Evolutionary conservation across 176 grass and related monocot genomes (phyloP).

Genomic region (Cocos nucifera): DNA sequence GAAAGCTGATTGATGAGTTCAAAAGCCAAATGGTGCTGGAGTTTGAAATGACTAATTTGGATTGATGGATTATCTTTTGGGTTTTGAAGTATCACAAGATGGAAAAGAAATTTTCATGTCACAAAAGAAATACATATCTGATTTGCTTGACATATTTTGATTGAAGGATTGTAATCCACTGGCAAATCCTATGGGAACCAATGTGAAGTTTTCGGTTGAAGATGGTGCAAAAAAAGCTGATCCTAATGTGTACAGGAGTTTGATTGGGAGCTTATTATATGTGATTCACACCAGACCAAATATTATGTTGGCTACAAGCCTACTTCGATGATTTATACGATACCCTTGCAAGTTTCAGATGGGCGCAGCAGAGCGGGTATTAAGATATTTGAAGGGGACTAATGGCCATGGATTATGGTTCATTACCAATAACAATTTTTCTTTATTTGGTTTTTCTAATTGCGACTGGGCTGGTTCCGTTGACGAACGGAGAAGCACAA

Average conservation of each 20-base stretch:
- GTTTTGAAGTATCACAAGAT: not conserved
- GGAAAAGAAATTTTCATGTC: not conserved
- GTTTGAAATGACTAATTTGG: not conserved
- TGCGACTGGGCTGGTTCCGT: no score
- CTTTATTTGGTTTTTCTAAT: no score
- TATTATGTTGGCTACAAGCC: no score
- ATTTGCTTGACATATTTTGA: no score
- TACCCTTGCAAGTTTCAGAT: not conserved
- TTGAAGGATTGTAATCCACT: not conserved
- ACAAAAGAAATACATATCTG: not conserved
- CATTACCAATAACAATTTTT: no score
- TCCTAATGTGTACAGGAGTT: no score
- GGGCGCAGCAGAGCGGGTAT: not conserved
- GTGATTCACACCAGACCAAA: no score
- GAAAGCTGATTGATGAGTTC: not conserved
- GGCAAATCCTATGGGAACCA: not conserved
- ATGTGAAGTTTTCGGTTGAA: not conserved
- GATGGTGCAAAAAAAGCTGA: no score
- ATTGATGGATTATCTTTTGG: not conserved
- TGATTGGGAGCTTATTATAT: no score
- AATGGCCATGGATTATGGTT: no score
- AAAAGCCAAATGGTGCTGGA: not conserved
- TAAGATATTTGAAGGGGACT: not conserved
- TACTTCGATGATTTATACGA: not conserved
- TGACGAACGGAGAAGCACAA: no score